Evolutionary conservation across 257 asterid species (phyloP).

Genomic region (Petrea volubilis): DNA sequence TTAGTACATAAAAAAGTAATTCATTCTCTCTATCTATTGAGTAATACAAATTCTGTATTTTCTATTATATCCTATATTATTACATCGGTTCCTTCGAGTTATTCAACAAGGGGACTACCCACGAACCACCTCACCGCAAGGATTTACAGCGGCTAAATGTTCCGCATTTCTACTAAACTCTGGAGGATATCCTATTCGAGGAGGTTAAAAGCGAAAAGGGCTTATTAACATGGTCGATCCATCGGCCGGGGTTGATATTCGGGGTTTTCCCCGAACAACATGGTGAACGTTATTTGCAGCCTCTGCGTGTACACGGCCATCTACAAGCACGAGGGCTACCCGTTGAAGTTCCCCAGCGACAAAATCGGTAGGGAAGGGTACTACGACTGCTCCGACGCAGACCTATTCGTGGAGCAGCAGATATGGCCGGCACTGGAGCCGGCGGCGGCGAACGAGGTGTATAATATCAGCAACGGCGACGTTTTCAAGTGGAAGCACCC

Average conservation of each 20-base stretch:
- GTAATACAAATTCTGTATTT: no score
- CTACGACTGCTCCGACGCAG: slow-evolving; percentile 25
- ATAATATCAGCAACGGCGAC: slow-evolving; percentile 42
- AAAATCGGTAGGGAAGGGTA: slow-evolving; percentile 26
- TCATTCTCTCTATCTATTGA: no score
- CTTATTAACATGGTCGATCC: slow-evolving; percentile 30
- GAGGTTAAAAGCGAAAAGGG: slow-evolving; percentile 9
- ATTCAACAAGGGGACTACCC: not conserved
- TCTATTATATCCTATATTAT: no score
- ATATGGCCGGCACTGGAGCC: slow-evolving; percentile 26
- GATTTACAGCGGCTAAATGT: slow-evolving; percentile 19
- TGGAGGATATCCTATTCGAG: slow-evolving; percentile 27
- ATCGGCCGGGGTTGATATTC: slow-evolving; percentile 26
- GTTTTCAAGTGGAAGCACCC: slow-evolving; percentile 63
- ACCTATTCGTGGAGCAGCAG: slow-evolving; percentile 33
- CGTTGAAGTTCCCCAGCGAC: slow-evolving; percentile 30
- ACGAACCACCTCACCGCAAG: slow-evolving; percentile 29
- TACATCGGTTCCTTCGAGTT: slow-evolving; percentile 2
- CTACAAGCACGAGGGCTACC: slow-evolving; percentile 31
- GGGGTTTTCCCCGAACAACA: slow-evolving; percentile 32
- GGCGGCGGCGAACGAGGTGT: slow-evolving; percentile 23
- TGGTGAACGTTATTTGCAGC: slow-evolving; percentile 19
- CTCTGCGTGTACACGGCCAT: slow-evolving; percentile 32
- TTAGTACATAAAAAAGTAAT: no score
- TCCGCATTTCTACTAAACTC: slow-evolving; percentile 21